These are phyloP conservation scores for Acmispon strigosus DNA, from an alignment of 306 rosid species.

Conservation along the genomic window DNA sequence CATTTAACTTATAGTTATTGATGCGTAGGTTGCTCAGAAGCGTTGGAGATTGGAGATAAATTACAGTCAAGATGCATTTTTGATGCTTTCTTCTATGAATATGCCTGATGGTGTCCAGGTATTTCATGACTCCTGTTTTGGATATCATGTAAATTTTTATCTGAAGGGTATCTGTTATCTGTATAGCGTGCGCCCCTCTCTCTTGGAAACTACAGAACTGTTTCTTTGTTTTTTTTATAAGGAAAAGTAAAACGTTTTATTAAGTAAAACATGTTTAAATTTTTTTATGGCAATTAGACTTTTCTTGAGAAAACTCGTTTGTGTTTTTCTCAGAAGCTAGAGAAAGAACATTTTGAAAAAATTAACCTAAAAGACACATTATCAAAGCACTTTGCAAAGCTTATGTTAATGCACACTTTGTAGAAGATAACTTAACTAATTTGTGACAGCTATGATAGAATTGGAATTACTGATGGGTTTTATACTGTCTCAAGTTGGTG, in stretches of 20 bases:
- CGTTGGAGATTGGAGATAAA: slow-evolving; percentile 91
- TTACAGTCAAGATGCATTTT: slow-evolving; percentile 68
- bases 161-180: neutral
- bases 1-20: neutral
- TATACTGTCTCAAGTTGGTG: neutral
- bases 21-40: slow-evolving; percentile 69
- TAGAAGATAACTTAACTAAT: neutral
- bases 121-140: neutral
- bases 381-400: neutral
- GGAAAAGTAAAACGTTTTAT: neutral
- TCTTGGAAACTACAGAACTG: neutral
- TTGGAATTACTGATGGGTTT: neutral
- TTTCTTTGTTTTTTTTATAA: neutral
- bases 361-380: neutral
- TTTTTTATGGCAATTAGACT: too few relatives aligned
- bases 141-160: neutral
- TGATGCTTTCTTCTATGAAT: slow-evolving; percentile 97
- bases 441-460: neutral
- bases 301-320: too few relatives aligned
- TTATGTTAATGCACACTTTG: neutral
- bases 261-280: neutral
- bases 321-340: too few relatives aligned
- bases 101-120: slow-evolving; percentile 97
- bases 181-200: neutral
- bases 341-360: too few relatives aligned